A percentile compares a stretch with the other conserved stretches of the same genome.
phyloP scores from a whole-genome alignment of 2,329 filamentous ascomycete species.

The Penicillium capsulatum region DNA sequence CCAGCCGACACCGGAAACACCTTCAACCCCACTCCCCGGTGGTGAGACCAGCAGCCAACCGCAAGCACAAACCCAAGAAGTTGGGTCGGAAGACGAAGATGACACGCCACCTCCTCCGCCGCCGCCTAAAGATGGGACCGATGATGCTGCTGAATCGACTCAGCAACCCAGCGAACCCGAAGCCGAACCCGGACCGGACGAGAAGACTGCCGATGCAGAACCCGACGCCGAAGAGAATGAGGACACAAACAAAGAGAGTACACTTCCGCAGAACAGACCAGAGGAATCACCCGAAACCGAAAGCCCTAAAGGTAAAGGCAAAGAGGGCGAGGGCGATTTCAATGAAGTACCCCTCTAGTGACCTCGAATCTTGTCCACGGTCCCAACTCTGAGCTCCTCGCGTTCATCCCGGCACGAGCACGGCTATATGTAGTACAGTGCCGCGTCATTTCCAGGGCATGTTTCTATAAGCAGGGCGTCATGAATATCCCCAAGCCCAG shows the following conservation, averaged over 20 bases:
- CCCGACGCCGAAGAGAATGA: conserved; percentile 14
- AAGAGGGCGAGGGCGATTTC: conserved; percentile 33
- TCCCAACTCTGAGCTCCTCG: background rate
- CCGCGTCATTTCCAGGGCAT: conserved; percentile 12
- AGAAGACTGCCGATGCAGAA: conserved; percentile 15
- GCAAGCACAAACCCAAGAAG: conserved; percentile 26
- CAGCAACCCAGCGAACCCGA: conserved; percentile 18
- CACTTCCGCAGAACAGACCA: conserved; percentile 21
- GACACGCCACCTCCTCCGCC: conserved; percentile 25
- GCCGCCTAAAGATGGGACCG: conserved; percentile 28
- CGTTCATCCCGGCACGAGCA: conserved; percentile 6
- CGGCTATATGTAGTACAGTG: conserved; percentile 19
- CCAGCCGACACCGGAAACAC: conserved; percentile 25
- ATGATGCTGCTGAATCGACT: conserved; percentile 18
- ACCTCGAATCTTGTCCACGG: background rate
- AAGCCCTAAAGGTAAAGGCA: conserved; percentile 27
- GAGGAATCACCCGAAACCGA: conserved; percentile 14
- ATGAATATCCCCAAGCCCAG: conserved; percentile 12
- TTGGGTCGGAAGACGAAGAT: conserved; percentile 27
- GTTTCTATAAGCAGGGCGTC: conserved; percentile 6
- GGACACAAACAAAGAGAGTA: conserved; percentile 26
- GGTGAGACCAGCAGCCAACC: conserved; percentile 27
- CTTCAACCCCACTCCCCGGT: conserved; percentile 35
- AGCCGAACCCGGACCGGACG: conserved; percentile 5
- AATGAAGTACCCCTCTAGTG: conserved; percentile 34